Evolutionary conservation across 2,329 filamentous ascomycete genomes (phyloP).

Genomic region (Curvularia lunata): DNA sequence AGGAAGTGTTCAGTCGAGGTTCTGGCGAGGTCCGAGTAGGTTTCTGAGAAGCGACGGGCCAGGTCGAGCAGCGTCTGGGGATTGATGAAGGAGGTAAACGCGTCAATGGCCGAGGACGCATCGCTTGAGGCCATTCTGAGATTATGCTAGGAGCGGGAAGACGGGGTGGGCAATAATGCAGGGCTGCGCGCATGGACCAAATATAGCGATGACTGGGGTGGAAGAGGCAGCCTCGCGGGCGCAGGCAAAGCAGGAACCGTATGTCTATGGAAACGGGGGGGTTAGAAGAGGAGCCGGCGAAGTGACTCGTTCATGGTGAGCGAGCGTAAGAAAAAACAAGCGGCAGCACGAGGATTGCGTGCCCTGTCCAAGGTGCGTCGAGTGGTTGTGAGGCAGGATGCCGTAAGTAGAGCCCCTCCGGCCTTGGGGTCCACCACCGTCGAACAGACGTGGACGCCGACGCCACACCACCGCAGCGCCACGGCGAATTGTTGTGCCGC

Average conservation of each 20-base stretch:
- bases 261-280: slow-evolving; percentile 4
- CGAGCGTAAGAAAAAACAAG: slow-evolving; percentile 6
- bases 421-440: slow-evolving; percentile 18
- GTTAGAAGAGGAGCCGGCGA: slow-evolving; percentile 7
- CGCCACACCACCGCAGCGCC: slow-evolving; percentile 13
- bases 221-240: slow-evolving; percentile 1
- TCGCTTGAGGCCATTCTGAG: slow-evolving; percentile 26
- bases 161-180: slow-evolving; percentile 8
- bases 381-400: slow-evolving; percentile 18
- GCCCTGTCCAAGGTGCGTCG: not conserved
- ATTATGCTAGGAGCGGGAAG: slow-evolving; percentile 10
- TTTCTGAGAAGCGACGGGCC: slow-evolving; percentile 45
- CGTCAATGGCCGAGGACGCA: slow-evolving; percentile 28
- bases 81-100: slow-evolving; percentile 45
- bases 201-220: not conserved
- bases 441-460: not conserved
- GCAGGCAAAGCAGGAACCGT: not conserved
- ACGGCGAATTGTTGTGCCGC: slow-evolving; percentile 19
- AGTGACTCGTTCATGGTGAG: slow-evolving; percentile 10
- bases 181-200: slow-evolving; percentile 14
- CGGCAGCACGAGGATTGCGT: not conserved
- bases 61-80: slow-evolving; percentile 41
- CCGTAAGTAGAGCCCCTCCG: slow-evolving; percentile 22
- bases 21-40: slow-evolving; percentile 43
- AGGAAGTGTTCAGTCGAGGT: slow-evolving; percentile 50